Percentiles rank a stretch among this genome's conserved stretches.
These are phyloP conservation scores for Cicer yamashitae DNA, from an alignment of 306 rosid species.

Conservation along the genomic window DNA sequence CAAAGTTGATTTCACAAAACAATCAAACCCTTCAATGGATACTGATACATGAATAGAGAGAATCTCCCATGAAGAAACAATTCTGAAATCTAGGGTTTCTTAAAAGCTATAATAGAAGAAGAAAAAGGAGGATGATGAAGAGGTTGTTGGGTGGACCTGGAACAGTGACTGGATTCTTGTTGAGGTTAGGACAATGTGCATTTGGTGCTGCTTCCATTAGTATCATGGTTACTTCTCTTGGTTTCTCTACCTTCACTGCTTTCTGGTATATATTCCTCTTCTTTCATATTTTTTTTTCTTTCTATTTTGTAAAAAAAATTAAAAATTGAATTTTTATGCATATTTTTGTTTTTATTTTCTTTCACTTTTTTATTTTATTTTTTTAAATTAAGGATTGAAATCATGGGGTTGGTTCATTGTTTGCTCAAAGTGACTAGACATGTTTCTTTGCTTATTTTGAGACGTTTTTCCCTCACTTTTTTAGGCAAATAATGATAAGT, in stretches of 20 bases:
- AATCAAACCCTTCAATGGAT: constrained; percentile 25
- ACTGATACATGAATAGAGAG: not conserved
- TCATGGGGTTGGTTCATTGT: constrained; percentile 13
- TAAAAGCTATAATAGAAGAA: not conserved
- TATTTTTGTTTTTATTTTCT: not conserved
- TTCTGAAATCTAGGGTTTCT: constrained; percentile 56
- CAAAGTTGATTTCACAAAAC: not conserved
- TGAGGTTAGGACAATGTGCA: constrained; percentile 80
- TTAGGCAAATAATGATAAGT: too few relatives aligned
- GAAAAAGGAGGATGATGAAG: constrained; percentile 57
- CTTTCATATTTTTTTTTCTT: not conserved
- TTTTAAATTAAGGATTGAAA: not conserved
- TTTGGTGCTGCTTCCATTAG: constrained; percentile 80
- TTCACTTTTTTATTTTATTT: not conserved
- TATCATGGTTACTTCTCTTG: constrained; percentile 72
- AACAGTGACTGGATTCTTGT: constrained; percentile 65
- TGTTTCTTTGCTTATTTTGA: not conserved
- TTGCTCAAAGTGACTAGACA: not conserved
- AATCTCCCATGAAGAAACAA: constrained; percentile 20
- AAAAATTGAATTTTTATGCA: not conserved
- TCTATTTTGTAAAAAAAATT: too few relatives aligned
- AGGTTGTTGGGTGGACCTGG: constrained; percentile 81
- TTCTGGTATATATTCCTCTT: constrained; percentile 75
- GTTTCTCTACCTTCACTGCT: constrained; percentile 79
- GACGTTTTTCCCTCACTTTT: not conserved